Percentiles rank a stretch among this genome's conserved stretches.
Evolutionary conservation across 139 green algal species (phyloP).

Genomic region (Coelastrella sp.): DNA sequence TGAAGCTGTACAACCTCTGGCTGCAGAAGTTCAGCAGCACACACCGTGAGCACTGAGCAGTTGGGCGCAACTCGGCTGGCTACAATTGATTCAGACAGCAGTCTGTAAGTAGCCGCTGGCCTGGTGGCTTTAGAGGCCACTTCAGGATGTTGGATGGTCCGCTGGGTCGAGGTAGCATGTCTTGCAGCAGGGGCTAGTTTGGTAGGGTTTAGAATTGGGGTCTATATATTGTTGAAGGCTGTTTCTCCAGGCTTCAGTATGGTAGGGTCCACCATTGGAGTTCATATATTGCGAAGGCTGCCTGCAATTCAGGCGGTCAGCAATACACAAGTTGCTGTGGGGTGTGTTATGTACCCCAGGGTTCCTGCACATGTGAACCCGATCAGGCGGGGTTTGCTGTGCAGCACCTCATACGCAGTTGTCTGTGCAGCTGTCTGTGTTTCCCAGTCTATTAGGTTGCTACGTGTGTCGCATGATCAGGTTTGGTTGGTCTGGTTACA

Average conservation of each 20-base stretch:
- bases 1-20: slow-evolving; percentile 28
- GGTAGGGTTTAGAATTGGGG: too few species aligned
- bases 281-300: background rate
- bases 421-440: slow-evolving; percentile 11
- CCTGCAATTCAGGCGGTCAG: slow-evolving; percentile 24
- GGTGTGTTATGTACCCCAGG: background rate
- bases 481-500: background rate
- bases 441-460: background rate
- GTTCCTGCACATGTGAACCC: background rate
- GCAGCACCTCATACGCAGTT: background rate
- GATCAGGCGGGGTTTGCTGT: background rate
- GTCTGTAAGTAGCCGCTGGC: too few species aligned
- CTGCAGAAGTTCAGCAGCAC: background rate
- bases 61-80: background rate
- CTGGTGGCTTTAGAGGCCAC: too few species aligned
- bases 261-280: background rate
- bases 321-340: background rate
- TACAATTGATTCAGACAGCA: background rate
- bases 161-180: too few species aligned
- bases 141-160: too few species aligned
- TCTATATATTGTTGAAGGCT: too few species aligned
- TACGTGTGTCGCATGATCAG: too few species aligned
- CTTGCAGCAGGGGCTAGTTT: too few species aligned
- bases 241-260: background rate
- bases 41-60: background rate